A percentile compares a stretch with the other conserved stretches of the same genome.
These are phyloP conservation scores for Heimioporus sp. DNA, from an alignment of 768 basidiomycete genomes.

Conservation along the genomic window DNA sequence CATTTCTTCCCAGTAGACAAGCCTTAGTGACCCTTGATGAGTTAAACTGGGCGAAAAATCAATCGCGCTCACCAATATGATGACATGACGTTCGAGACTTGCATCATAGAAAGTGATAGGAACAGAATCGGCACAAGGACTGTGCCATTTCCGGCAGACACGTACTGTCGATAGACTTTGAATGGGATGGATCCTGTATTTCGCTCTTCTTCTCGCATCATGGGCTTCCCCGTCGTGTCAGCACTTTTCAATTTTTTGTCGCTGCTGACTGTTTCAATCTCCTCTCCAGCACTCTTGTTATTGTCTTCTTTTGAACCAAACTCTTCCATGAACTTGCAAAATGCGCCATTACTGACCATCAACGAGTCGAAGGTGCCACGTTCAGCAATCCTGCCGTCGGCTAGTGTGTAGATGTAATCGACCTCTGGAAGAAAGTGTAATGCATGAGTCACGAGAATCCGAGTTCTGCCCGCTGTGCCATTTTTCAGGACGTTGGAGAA, in stretches of 20 bases:
- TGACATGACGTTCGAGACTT: constrained; percentile 68
- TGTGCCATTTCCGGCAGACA: constrained; percentile 65
- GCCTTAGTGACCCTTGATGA: constrained; percentile 37
- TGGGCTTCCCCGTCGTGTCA: constrained; percentile 41
- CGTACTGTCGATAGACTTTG: constrained; percentile 47
- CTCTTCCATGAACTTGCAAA: constrained; percentile 70
- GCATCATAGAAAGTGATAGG: constrained; percentile 58
- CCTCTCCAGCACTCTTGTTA: constrained; percentile 36
- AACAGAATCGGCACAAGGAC: constrained; percentile 66
- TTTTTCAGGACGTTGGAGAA: constrained; percentile 81
- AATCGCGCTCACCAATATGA: constrained; percentile 60
- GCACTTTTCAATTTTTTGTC: constrained; percentile 36
- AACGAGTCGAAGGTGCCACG: constrained; percentile 77
- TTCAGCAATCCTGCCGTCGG: constrained; percentile 76
- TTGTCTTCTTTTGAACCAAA: constrained; percentile 68
- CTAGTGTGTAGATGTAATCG: constrained; percentile 81
- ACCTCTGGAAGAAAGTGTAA: constrained; percentile 87
- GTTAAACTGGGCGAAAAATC: background rate
- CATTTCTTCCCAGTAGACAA: constrained; percentile 67
- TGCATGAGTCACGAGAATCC: constrained; percentile 89
- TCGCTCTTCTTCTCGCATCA: constrained; percentile 87
- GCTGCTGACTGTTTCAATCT: constrained; percentile 25
- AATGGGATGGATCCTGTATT: constrained; percentile 58
- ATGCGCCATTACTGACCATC: constrained; percentile 60
- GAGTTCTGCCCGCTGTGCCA: constrained; percentile 64